Percentiles rank a stretch among this genome's conserved stretches.
These are phyloP conservation scores for Rhizopus delemar DNA, from an alignment of 371 early-diverging fungal genomes.

Conservation along the genomic window DNA sequence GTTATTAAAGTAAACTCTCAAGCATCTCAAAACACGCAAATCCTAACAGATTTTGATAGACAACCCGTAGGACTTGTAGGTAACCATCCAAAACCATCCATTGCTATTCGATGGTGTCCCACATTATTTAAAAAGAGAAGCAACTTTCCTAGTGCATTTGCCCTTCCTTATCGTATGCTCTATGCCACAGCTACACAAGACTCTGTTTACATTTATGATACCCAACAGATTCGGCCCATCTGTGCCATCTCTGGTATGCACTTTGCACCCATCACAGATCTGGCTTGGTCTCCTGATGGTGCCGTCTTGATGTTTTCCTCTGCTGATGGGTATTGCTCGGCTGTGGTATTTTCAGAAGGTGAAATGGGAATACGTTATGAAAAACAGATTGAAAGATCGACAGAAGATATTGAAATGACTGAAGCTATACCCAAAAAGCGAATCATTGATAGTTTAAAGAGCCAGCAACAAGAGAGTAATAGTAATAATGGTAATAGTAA, in stretches of 20 bases:
- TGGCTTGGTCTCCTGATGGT: slow-evolving; percentile 86
- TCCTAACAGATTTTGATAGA: slow-evolving; percentile 21
- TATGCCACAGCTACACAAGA: slow-evolving; percentile 89
- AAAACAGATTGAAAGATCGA: slow-evolving; percentile 5
- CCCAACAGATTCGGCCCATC: slow-evolving; percentile 71
- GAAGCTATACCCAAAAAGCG: slow-evolving; percentile 18
- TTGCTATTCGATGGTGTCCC: slow-evolving; percentile 78
- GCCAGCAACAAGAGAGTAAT: not conserved
- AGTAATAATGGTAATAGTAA: not conserved
- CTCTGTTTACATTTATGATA: slow-evolving; percentile 85
- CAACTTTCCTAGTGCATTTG: slow-evolving; percentile 36
- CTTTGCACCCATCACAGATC: slow-evolving; percentile 87
- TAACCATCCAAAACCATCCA: slow-evolving; percentile 76
- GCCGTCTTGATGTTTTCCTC: slow-evolving; percentile 74
- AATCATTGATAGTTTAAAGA: too few relatives aligned
- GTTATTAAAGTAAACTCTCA: slow-evolving; percentile 18
- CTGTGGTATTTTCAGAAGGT: slow-evolving; percentile 70
- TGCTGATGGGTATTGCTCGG: slow-evolving; percentile 90
- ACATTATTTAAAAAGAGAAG: slow-evolving; percentile 50
- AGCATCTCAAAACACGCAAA: too few relatives aligned
- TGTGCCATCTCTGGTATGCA: slow-evolving; percentile 82
- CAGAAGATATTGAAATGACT: slow-evolving; percentile 35
- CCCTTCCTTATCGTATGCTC: slow-evolving; percentile 73
- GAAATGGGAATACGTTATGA: slow-evolving; percentile 55
- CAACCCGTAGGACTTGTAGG: slow-evolving; percentile 72